A percentile compares a stretch with the other conserved stretches of the same genome.
Conservation (phyloP, 108 stramenopile species). For the Ochromonas danica region DNA sequence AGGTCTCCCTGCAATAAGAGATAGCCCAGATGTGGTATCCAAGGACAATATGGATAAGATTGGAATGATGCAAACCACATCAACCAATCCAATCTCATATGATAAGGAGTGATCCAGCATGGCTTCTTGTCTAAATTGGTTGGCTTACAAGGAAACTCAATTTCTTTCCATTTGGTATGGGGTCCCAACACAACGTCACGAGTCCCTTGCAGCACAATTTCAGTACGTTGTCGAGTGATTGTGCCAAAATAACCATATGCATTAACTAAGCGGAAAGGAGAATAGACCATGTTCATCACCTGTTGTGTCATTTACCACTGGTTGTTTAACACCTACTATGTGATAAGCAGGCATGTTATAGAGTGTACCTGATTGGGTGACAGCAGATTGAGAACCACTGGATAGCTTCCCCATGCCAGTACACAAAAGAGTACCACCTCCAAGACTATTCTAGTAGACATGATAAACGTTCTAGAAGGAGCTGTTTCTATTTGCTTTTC, state of each 20-base stretch:
- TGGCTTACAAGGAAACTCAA: slow-evolving; percentile 75
- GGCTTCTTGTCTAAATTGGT: slow-evolving; percentile 60
- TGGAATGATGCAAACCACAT: slow-evolving; percentile 25
- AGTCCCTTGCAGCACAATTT: slow-evolving; percentile 61
- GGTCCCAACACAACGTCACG: slow-evolving; percentile 37
- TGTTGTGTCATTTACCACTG: too few species aligned
- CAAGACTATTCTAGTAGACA: too few species aligned
- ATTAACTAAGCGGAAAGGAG: slow-evolving; percentile 65
- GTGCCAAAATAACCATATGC: slow-evolving; percentile 72
- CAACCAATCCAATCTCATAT: slow-evolving; percentile 75
- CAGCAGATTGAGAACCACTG: too few species aligned
- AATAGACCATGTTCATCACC: slow-evolving; percentile 68
- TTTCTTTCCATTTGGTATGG: slow-evolving; percentile 55
- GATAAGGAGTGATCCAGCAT: slow-evolving; percentile 74
- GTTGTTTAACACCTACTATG: too few species aligned
- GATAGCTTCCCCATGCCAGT: too few species aligned
- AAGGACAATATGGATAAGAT: slow-evolving; percentile 36
- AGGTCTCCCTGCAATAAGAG: slow-evolving; percentile 38
- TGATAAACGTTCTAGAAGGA: too few species aligned
- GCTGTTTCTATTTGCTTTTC: too few species aligned
- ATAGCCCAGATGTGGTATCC: slow-evolving; percentile 40
- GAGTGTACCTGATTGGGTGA: too few species aligned
- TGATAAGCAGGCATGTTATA: too few species aligned
- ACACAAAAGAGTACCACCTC: too few species aligned
- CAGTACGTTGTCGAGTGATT: slow-evolving; percentile 61